Percentiles rank a stretch among this genome's conserved stretches.
These are phyloP conservation scores for Xanthoconium stramineum DNA, from an alignment of 768 basidiomycete species.

Conservation along the genomic window DNA sequence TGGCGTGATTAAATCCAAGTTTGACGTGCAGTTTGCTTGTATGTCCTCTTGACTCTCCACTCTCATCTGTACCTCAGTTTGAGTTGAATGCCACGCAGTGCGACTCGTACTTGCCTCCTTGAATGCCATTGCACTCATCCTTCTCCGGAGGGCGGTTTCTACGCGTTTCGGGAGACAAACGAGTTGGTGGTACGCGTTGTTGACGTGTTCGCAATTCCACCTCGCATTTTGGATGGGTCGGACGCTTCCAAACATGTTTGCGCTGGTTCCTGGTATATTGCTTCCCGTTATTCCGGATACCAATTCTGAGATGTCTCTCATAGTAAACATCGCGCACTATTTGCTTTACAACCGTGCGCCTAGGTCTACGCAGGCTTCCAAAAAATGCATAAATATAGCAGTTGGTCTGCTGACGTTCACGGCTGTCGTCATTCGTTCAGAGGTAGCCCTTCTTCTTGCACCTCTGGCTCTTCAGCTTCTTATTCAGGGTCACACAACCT, in stretches of 20 bases:
- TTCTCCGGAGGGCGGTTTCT: conserved; percentile 60
- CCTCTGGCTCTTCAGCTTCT: conserved; percentile 59
- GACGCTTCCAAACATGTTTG: conserved; percentile 94
- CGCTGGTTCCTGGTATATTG: conserved; percentile 68
- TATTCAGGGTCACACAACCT: conserved; percentile 37
- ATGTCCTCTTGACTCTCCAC: conserved; percentile 22
- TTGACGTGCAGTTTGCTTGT: conserved; percentile 72
- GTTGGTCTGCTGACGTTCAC: conserved; percentile 64
- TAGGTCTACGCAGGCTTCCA: conserved; percentile 38
- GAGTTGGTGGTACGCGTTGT: conserved; percentile 55
- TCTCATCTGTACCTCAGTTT: not conserved
- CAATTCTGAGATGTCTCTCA: not conserved
- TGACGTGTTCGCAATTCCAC: conserved; percentile 88
- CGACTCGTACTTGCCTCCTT: conserved; percentile 67
- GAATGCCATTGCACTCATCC: conserved; percentile 60
- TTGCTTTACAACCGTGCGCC: conserved; percentile 41
- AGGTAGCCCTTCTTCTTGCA: conserved; percentile 65
- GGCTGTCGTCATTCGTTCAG: conserved; percentile 73
- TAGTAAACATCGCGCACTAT: conserved; percentile 57
- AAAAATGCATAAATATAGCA: conserved; percentile 35
- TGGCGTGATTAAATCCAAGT: conserved; percentile 50
- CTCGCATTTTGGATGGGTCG: conserved; percentile 90
- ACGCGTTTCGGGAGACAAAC: conserved; percentile 61
- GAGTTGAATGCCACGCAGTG: conserved; percentile 40
- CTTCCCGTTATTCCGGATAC: not conserved